Conservation (phyloP, 257 asterid genomes). For the Lavandula angustifolia region DNA sequence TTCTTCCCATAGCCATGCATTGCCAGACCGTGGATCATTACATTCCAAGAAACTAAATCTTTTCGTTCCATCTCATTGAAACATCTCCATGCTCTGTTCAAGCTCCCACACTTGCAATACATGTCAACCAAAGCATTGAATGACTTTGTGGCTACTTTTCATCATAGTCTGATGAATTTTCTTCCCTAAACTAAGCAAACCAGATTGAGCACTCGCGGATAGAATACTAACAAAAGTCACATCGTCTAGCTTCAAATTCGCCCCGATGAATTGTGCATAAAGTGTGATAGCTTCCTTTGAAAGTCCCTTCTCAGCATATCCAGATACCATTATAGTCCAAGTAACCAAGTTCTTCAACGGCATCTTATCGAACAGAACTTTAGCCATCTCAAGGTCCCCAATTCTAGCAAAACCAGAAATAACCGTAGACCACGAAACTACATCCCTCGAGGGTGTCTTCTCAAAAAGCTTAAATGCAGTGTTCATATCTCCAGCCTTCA, state of each 20-base stretch:
- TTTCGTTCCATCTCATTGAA: constrained; percentile 49
- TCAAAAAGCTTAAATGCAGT: constrained; percentile 54
- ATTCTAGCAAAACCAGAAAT: constrained; percentile 60
- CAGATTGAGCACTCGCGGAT: constrained; percentile 71
- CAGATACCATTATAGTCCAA: constrained; percentile 76
- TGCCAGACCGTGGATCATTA: constrained; percentile 78
- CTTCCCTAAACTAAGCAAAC: constrained; percentile 67
- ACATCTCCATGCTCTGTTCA: constrained; percentile 52
- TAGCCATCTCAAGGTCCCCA: constrained; percentile 78
- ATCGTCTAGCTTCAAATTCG: constrained; percentile 49
- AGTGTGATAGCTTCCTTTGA: constrained; percentile 59
- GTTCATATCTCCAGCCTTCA: constrained; percentile 55
- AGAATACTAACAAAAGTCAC: constrained; percentile 60
- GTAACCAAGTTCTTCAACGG: constrained; percentile 76
- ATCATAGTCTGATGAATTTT: constrained; percentile 54
- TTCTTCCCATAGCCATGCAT: constrained; percentile 64
- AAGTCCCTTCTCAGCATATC: constrained; percentile 68
- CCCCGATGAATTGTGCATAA: constrained; percentile 53
- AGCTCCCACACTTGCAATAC: constrained; percentile 84
- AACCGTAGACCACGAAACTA: constrained; percentile 80
- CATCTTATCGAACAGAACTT: constrained; percentile 66
- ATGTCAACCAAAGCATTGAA: constrained; percentile 73
- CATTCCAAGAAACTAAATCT: constrained; percentile 79
- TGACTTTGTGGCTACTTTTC: constrained; percentile 38
- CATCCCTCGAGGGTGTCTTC: constrained; percentile 64